Evolutionary conservation across 192 early-diverging fungal species (phyloP), one percentile per base, ranked within the genome.

Genomic region (Kickxella alabastrina): DNA sequence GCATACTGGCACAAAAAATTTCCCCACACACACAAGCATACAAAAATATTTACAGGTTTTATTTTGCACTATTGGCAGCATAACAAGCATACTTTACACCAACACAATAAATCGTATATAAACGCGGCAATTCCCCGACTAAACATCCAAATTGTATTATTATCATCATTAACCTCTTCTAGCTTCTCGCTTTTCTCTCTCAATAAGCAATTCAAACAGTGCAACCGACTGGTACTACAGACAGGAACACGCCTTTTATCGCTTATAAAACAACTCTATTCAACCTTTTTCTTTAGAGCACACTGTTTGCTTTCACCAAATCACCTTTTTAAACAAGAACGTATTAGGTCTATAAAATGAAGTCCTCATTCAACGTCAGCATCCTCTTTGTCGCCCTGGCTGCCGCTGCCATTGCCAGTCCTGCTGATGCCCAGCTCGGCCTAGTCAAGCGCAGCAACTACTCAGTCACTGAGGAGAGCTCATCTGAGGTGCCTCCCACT

Each of bases 331-430:
- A n/a, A n/a, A n/a, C n/a, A n/a, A n/a, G n/a, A n/a, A n/a, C n/a
- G n/a, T n/a, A n/a, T n/a, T n/a, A n/a, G 31, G 12, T 32, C 31
- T 31, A 7, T 8, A 46, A 46, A 40, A 72, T 72, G 68, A 64
- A 57, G 32, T 47, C 63, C 13, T 44, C 60, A 22, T 27, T 72
- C 27, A 63, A 58, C 52, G 49, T 72, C 31, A 65, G 68, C 39
- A 43, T 64, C 38, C 59, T 72, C 24, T 60, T 72, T 44, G 52
- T 72, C 36, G 68, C 62, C 45, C 52, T 65, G 48, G 61, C 68
- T 2, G 52, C 60, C 3, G 68, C 60, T 37, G 57, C 56, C 19
- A 15, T 63, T 13, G 52, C 68, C 43, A 41, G 38, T n/a, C 68
- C 68, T 0, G 56, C 56, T n/a, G 57, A 63, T 39, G 38, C 13